Evolutionary conservation across 768 basidiomycete species (phyloP).

Genomic region (Gloeostereum incarnatum): DNA sequence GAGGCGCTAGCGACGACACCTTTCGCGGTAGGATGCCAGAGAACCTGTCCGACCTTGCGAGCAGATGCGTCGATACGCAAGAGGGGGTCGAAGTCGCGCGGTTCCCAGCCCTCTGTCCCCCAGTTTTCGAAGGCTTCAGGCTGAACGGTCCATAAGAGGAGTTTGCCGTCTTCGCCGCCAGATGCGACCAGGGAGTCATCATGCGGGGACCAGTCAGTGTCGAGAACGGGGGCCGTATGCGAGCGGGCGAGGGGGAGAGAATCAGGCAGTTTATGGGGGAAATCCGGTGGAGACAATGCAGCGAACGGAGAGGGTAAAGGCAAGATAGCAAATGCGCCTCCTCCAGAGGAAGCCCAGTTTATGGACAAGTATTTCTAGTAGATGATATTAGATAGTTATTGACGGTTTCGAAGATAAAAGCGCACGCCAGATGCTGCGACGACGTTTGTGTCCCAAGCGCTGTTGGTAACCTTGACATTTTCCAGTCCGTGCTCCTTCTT

Average conservation of each 20-base stretch:
- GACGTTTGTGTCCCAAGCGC: constrained; percentile 95
- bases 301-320: constrained; percentile 73
- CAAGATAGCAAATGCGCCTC: constrained; percentile 91
- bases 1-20: constrained; percentile 75
- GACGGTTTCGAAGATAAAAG: constrained; percentile 4
- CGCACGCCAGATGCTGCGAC: constrained; percentile 76
- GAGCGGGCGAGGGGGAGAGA: constrained; percentile 86
- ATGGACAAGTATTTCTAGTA: constrained; percentile 74
- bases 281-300: constrained; percentile 31
- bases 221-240: constrained; percentile 77
- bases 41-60: constrained; percentile 88
- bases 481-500: constrained; percentile 80
- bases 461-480: constrained; percentile 80
- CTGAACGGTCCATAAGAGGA: constrained; percentile 85
- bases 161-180: constrained; percentile 89
- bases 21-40: constrained; percentile 87
- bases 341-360: constrained; percentile 92
- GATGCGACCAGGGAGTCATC: constrained; percentile 88
- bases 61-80: constrained; percentile 67
- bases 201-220: constrained; percentile 96
- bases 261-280: constrained; percentile 84
- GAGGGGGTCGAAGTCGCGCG: constrained; percentile 81
- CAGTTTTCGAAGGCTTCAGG: constrained; percentile 67
- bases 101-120: constrained; percentile 76
- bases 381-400: constrained; percentile 4